phyloP scores from a whole-genome alignment of 2,329 filamentous ascomycete species.

The Exophiala alcalophila region DNA sequence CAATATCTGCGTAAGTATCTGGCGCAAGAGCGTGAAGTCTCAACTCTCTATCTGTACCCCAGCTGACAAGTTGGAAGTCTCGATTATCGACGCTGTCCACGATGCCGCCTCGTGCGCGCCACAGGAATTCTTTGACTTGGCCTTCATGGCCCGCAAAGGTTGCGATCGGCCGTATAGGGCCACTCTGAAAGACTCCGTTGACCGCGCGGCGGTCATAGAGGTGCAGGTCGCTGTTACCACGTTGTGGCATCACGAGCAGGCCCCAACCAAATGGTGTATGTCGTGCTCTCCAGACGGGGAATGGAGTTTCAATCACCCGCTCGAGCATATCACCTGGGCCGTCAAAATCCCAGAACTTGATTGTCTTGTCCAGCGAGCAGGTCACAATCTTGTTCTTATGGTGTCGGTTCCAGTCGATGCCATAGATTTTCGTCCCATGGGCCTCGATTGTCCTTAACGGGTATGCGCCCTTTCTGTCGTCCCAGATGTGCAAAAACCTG shows the following conservation, averaged over 20 bases:
- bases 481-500: constrained; percentile 83
- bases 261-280: constrained; percentile 89
- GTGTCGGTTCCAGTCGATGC: constrained; percentile 88
- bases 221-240: constrained; percentile 78
- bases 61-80: constrained; percentile 90
- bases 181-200: constrained; percentile 34
- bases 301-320: constrained; percentile 74
- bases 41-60: constrained; percentile 82
- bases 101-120: constrained; percentile 71
- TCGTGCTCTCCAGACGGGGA: constrained; percentile 85
- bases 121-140: constrained; percentile 86
- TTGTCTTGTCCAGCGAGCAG: constrained; percentile 85
- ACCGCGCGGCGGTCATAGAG: constrained; percentile 66
- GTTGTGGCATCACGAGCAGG: constrained; percentile 86
- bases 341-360: constrained; percentile 88
- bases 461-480: constrained; percentile 72
- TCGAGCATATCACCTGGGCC: constrained; percentile 64
- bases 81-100: constrained; percentile 72
- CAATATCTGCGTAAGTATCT: constrained; percentile 64
- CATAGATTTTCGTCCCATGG: constrained; percentile 91
- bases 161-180: constrained; percentile 44
- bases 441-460: constrained; percentile 82
- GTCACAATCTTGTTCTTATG: constrained; percentile 71
- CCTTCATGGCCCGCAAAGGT: constrained; percentile 55
- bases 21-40: constrained; percentile 71